Percentiles rank a stretch among this genome's conserved stretches.
These are phyloP conservation scores for Penicillium atrosanguineum DNA, from an alignment of 495 filamentous ascomycete species.

Conservation along the genomic window DNA sequence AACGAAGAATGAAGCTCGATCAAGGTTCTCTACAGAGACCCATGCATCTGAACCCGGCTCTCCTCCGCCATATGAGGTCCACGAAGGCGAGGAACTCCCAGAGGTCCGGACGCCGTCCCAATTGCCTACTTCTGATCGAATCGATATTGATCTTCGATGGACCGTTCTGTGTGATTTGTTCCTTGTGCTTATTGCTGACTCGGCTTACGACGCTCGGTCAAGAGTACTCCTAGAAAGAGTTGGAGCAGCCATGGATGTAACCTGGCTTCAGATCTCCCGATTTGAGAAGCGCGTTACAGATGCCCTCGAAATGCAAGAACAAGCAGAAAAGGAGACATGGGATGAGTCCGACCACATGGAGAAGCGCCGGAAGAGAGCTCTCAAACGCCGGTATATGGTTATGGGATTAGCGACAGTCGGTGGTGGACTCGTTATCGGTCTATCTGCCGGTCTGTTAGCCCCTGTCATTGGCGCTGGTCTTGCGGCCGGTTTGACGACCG, in stretches of 20 bases:
- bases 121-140: slow-evolving; percentile 72
- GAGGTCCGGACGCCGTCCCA: slow-evolving; percentile 78
- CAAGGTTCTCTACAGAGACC: slow-evolving; percentile 29
- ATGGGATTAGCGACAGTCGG: slow-evolving; percentile 98
- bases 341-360: slow-evolving; percentile 95
- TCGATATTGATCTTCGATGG: slow-evolving; percentile 97
- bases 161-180: slow-evolving; percentile 97
- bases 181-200: slow-evolving; percentile 90
- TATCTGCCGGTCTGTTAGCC: slow-evolving; percentile 88
- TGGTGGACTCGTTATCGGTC: slow-evolving; percentile 90
- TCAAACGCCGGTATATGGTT: slow-evolving; percentile 82
- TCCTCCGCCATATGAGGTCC: slow-evolving; percentile 70
- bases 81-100: slow-evolving; percentile 63
- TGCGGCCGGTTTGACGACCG: slow-evolving; percentile 91
- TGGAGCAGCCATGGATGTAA: slow-evolving; percentile 70
- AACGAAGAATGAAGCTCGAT: slow-evolving; percentile 23
- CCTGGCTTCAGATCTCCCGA: slow-evolving; percentile 90
- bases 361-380: slow-evolving; percentile 71
- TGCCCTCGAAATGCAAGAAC: slow-evolving; percentile 94
- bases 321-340: slow-evolving; percentile 92
- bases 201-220: slow-evolving; percentile 87
- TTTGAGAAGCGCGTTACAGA: slow-evolving; percentile 99
- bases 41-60: slow-evolving; percentile 40
- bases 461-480: slow-evolving; percentile 94
- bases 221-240: slow-evolving; percentile 82